phyloP scores from a whole-genome alignment of 257 asterid species.

The Capsicum baccatum region DNA sequence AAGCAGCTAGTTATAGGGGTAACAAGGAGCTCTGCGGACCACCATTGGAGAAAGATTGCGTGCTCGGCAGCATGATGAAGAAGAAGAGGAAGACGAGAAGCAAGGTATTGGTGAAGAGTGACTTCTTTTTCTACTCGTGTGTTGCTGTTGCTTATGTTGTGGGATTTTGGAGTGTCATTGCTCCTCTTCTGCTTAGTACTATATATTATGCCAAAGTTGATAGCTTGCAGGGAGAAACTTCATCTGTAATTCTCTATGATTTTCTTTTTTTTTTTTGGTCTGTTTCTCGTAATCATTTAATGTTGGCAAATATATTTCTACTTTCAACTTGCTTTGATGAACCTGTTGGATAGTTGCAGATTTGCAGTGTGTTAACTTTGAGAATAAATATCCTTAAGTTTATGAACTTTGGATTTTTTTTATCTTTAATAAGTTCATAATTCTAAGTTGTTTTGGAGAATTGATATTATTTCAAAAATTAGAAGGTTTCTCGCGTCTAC shows the following conservation, averaged over 20 bases:
- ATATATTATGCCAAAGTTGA: slow-evolving; percentile 32
- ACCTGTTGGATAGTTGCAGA: neutral
- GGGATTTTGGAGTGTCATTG: slow-evolving; percentile 37
- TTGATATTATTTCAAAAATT: too few relatives aligned
- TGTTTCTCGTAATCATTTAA: neutral
- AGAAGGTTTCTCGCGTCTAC: too few relatives aligned
- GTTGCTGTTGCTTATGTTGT: slow-evolving; percentile 33
- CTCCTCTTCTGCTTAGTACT: slow-evolving; percentile 23
- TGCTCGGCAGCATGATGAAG: neutral
- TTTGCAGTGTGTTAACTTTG: neutral
- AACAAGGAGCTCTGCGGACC: slow-evolving; percentile 33
- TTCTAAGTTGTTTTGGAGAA: too few relatives aligned
- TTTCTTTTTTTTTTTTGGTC: neutral
- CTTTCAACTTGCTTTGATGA: slow-evolving; percentile 16
- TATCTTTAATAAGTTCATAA: too few relatives aligned
- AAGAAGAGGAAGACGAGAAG: slow-evolving; percentile 31
- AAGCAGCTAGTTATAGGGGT: slow-evolving; percentile 28
- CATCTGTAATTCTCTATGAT: neutral
- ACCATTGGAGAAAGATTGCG: slow-evolving; percentile 29
- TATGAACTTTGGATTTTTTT: neutral
- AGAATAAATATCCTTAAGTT: neutral
- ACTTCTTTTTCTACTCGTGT: slow-evolving; percentile 36
- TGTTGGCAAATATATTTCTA: neutral
- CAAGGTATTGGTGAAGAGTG: slow-evolving; percentile 31
- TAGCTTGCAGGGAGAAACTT: slow-evolving; percentile 25